Evolutionary conservation across 139 green algal species (phyloP).

Genomic region (Chlamydomonas urium): DNA sequence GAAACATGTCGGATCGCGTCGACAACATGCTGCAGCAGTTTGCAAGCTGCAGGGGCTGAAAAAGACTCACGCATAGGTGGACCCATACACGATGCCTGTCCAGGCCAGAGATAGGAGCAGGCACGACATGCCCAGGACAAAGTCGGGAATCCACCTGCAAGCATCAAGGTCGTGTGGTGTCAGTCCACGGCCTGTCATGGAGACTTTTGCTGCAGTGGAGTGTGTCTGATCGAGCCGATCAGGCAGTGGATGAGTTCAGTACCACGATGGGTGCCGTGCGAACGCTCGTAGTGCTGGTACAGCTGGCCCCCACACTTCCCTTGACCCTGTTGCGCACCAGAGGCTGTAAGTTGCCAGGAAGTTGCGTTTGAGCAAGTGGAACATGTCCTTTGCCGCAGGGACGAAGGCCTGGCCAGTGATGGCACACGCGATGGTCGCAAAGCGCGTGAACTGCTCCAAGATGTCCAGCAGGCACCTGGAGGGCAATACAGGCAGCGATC

Average conservation of each 20-base stretch:
- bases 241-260: too few species aligned
- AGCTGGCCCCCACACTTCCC: too few species aligned
- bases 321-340: too few species aligned
- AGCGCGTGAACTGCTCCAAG: constrained; percentile 30
- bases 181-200: too few species aligned
- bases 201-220: too few species aligned
- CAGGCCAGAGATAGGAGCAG: neutral
- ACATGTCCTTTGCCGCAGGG: neutral
- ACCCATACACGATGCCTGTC: neutral
- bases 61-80: neutral
- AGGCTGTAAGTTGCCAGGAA: constrained; percentile 8
- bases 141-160: constrained; percentile 11
- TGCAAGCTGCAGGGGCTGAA: too few species aligned
- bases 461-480: neutral
- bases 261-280: too few species aligned
- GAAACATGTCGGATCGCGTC: too few species aligned
- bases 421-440: constrained; percentile 29
- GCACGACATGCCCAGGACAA: neutral
- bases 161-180: too few species aligned
- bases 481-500: neutral
- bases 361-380: constrained; percentile 16
- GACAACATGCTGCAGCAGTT: too few species aligned
- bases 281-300: too few species aligned
- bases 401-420: constrained; percentile 26
- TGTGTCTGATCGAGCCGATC: too few species aligned